Percentiles rank a stretch among this genome's conserved stretches.
Conservation (phyloP, 1,284 basidiomycete genomes). For the Boletellus deceptivus region DNA sequence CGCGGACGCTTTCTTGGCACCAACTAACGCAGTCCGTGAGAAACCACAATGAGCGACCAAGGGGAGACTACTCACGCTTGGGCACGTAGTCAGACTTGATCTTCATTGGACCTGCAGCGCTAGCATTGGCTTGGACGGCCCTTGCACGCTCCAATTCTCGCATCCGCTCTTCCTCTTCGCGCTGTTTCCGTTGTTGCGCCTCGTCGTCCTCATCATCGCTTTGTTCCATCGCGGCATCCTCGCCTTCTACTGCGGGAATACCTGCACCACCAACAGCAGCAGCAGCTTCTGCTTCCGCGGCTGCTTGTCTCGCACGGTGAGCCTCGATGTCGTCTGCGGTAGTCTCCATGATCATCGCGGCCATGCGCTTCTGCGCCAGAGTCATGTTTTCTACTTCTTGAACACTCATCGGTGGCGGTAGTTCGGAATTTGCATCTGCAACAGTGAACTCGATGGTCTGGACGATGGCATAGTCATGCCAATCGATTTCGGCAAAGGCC, state of each 20-base stretch:
- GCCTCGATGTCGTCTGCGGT: constrained; percentile 83
- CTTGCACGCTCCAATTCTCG: constrained; percentile 76
- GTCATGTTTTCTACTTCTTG: constrained; percentile 97
- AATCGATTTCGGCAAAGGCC: constrained; percentile 96
- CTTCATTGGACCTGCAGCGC: constrained; percentile 85
- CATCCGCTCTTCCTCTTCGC: constrained; percentile 74
- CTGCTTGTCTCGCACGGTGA: constrained; percentile 73
- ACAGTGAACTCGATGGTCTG: constrained; percentile 98
- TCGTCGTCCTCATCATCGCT: constrained; percentile 77
- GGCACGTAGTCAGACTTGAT: constrained; percentile 97
- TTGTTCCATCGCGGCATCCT: constrained; percentile 72
- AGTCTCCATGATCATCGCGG: constrained; percentile 96
- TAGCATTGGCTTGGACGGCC: constrained; percentile 75
- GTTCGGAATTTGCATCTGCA: constrained; percentile 85
- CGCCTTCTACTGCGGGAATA: constrained; percentile 44
- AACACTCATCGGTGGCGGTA: constrained; percentile 93
- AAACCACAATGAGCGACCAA: neutral
- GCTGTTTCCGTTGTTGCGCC: constrained; percentile 57
- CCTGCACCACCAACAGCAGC: constrained; percentile 64
- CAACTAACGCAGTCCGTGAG: constrained; percentile 45
- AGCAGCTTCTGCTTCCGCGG: constrained; percentile 74
- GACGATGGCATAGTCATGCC: constrained; percentile 99
- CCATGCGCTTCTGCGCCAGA: constrained; percentile 96
- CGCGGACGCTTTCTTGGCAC: constrained; percentile 66
- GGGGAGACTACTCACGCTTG: constrained; percentile 60